Evolutionary conservation across 331 rosid genomes (phyloP), one percentile per base, ranked within the genome.

Genomic region (Arachis monticola): DNA sequence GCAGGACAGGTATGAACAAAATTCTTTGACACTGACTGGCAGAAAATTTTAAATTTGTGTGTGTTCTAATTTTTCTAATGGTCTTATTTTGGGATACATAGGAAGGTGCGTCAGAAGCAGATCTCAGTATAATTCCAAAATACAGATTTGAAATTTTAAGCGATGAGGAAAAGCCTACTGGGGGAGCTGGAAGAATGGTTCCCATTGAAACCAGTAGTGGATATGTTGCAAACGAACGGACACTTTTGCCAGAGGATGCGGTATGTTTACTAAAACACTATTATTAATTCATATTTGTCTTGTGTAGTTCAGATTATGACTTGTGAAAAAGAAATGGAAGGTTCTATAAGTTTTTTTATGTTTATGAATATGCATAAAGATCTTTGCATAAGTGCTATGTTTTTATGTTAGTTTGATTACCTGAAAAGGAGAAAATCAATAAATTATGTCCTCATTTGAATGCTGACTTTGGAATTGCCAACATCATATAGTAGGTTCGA

Each of bases 31-130:
- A 77, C 41, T 70, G 64, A 53, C 74, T 40, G 10, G 5, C 41
- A 38, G 72, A 59, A 67, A 63, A 45, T 51, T 48, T 63, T 3
- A 13, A 50, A 46, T 41, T 64, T 31, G 67, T 27, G 59, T 38
- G 55, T 76, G 70, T 61, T 80, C 73, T 73, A 67, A 85, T 80
- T 63, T 69, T 77, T 80, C 44, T 74, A 22, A 5, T 74, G 41
- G 52, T 80, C 70, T 70, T 48, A 38, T 75, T 76, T 50, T 61
- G 71, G 70, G 80, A 44, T 64, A 69, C 76, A 67, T 79, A 95
- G 98, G 96, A 86, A 75, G 98, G 99, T 81, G 99, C 97, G 6
- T 86, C 98, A 0, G 99, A 92, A 76, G 93, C 99, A 73, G 99
- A 95, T 84, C 95, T 95, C 46, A 80, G 87, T 62, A 41, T 81